These are phyloP conservation scores for Acanthamoeba royreba DNA, from an alignment of 208 protist species.

Conservation along the genomic window DNA sequence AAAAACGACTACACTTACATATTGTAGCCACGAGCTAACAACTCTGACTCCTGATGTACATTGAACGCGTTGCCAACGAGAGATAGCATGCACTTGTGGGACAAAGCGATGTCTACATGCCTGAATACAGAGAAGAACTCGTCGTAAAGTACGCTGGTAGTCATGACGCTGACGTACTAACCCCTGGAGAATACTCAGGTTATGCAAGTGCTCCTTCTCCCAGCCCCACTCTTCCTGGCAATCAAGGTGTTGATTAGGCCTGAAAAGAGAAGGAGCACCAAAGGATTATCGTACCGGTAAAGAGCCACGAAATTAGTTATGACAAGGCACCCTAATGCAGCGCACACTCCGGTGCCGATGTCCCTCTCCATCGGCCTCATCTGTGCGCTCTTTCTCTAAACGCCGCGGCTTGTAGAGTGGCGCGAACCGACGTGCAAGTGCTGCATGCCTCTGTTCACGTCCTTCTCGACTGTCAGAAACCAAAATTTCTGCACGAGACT, in stretches of 20 bases:
- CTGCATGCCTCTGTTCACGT: too few relatives aligned
- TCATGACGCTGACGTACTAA: neutral
- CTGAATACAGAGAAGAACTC: neutral
- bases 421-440: too few relatives aligned
- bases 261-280: neutral
- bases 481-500: too few relatives aligned
- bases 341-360: too few relatives aligned
- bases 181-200: neutral
- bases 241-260: too few relatives aligned
- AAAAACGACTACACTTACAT: neutral
- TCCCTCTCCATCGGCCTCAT: too few relatives aligned
- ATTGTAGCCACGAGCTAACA: neutral
- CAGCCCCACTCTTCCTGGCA: neutral
- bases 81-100: too few relatives aligned
- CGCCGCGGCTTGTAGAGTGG: too few relatives aligned
- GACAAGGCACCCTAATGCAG: too few relatives aligned
- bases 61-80: neutral
- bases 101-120: too few relatives aligned
- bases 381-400: too few relatives aligned
- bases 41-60: neutral
- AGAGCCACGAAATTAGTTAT: neutral
- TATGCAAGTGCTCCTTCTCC: neutral
- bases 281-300: neutral
- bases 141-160: neutral
- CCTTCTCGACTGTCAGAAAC: too few relatives aligned